A percentile compares a stretch with the other conserved stretches of the same genome.
These are phyloP conservation scores for Pythium chondricola DNA, from an alignment of 352 stramenopile genomes.

Conservation along the genomic window DNA sequence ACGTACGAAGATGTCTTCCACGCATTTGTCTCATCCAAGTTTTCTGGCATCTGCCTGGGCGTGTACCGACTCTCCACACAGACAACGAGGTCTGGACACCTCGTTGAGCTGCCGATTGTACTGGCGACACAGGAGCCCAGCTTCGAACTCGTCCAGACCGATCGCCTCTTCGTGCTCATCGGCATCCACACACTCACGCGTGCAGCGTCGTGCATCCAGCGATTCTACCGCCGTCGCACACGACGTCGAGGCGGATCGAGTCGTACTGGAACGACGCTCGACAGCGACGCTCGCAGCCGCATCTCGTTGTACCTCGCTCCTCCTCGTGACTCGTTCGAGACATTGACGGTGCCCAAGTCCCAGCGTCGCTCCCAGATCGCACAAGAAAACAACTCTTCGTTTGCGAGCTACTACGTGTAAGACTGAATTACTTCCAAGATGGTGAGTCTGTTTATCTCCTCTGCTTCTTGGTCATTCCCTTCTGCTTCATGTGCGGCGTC, in stretches of 20 bases:
- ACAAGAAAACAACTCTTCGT: conserved; percentile 18
- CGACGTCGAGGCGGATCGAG: no score
- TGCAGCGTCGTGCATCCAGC: conserved; percentile 51
- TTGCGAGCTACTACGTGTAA: conserved; percentile 20
- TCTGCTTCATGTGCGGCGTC: conserved; percentile 15
- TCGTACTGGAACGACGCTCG: background rate
- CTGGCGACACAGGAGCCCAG: conserved; percentile 57
- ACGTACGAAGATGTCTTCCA: conserved; percentile 67
- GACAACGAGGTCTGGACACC: conserved; percentile 25
- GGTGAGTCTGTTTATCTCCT: conserved; percentile 21
- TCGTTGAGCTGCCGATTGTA: conserved; percentile 63
- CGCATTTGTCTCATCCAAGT: conserved; percentile 46
- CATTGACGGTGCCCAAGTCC: conserved; percentile 15
- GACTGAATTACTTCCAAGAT: no score
- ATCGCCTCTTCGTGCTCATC: conserved; percentile 69
- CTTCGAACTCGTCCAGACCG: conserved; percentile 42
- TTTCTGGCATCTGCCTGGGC: conserved; percentile 60
- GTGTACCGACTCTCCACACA: conserved; percentile 70
- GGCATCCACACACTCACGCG: conserved; percentile 68
- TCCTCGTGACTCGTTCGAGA: conserved; percentile 8
- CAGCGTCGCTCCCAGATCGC: conserved; percentile 19
- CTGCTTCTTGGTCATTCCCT: conserved; percentile 20
- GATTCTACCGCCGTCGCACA: conserved; percentile 14
- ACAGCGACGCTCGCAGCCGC: conserved; percentile 18
- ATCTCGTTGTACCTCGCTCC: conserved; percentile 34